phyloP scores from a whole-genome alignment of 768 basidiomycete genomes.

The Amanita pallidorosea region DNA sequence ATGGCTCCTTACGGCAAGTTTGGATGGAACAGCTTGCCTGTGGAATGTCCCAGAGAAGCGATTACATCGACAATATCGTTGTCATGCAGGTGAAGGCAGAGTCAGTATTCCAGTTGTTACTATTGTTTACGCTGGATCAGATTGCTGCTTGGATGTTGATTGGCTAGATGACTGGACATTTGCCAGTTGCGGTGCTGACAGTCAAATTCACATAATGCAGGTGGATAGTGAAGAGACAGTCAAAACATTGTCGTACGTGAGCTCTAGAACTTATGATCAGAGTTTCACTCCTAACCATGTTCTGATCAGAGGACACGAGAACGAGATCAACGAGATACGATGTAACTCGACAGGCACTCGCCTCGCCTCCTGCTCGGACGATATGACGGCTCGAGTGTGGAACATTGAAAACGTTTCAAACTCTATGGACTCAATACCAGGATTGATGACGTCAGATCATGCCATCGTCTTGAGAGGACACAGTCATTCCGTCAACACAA shows the following conservation, averaged over 20 bases:
- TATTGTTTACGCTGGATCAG: conserved; percentile 13
- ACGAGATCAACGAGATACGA: conserved; percentile 73
- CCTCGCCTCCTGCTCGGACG: conserved; percentile 77
- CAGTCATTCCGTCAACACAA: conserved; percentile 47
- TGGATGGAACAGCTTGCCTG: conserved; percentile 68
- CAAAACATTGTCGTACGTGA: conserved; percentile 49
- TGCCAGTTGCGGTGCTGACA: conserved; percentile 66
- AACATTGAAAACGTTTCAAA: conserved; percentile 37
- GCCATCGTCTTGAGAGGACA: conserved; percentile 51
- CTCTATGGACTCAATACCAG: conserved; percentile 29
- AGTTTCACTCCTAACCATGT: neutral
- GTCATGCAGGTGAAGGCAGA: conserved; percentile 45
- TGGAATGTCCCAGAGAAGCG: conserved; percentile 64
- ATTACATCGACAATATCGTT: conserved; percentile 51
- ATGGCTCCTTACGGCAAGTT: conserved; percentile 66
- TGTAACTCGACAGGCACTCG: conserved; percentile 55
- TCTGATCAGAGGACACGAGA: conserved; percentile 49
- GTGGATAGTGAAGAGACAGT: conserved; percentile 43
- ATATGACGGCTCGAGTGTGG: conserved; percentile 72
- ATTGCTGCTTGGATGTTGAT: conserved; percentile 73
- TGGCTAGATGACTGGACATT: conserved; percentile 68
- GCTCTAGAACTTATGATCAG: neutral
- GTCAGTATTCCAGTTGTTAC: conserved; percentile 5
- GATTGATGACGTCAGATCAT: conserved; percentile 24
- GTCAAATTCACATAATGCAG: conserved; percentile 48